phyloP scores from a whole-genome alignment of 1,284 basidiomycete species.

The Albatrellus sp. region DNA sequence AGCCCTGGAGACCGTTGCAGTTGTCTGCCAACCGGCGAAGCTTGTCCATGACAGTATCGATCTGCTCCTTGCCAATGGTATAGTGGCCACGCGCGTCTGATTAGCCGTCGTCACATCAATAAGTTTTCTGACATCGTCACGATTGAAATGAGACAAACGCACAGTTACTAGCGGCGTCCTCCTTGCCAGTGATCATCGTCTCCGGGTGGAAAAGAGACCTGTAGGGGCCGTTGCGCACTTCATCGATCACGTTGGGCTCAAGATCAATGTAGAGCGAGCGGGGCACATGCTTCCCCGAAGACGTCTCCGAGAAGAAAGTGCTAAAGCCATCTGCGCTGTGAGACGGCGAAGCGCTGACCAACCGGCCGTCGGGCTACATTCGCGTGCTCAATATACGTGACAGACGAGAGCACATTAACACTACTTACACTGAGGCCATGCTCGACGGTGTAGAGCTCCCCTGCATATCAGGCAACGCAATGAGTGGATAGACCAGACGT shows the following conservation, averaged over 20 bases:
- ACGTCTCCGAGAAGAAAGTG: constrained; percentile 92
- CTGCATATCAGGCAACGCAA: constrained; percentile 20
- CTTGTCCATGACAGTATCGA: constrained; percentile 89
- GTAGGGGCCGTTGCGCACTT: constrained; percentile 93
- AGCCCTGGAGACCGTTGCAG: constrained; percentile 96
- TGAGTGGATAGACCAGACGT: background rate
- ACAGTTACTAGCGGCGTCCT: constrained; percentile 99
- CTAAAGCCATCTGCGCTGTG: constrained; percentile 85
- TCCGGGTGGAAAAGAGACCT: constrained; percentile 98
- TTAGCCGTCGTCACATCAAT: background rate
- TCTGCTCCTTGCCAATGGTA: constrained; percentile 96
- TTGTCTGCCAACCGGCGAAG: constrained; percentile 95
- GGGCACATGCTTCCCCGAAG: constrained; percentile 94
- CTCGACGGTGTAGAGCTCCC: constrained; percentile 90
- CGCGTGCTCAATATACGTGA: constrained; percentile 5
- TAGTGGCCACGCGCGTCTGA: constrained; percentile 94
- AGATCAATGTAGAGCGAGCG: constrained; percentile 96
- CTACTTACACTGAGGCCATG: constrained; percentile 85
- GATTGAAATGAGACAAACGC: constrained; percentile 17
- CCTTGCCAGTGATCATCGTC: constrained; percentile 96
- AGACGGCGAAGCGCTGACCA: constrained; percentile 67
- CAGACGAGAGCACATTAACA: constrained; percentile 6
- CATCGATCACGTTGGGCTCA: constrained; percentile 96
- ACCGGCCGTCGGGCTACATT: constrained; percentile 79
- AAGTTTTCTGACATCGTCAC: background rate